Conservation (phyloP, 805 yeast species). For the Saccharomycopsis oosterbeekiorum region DNA sequence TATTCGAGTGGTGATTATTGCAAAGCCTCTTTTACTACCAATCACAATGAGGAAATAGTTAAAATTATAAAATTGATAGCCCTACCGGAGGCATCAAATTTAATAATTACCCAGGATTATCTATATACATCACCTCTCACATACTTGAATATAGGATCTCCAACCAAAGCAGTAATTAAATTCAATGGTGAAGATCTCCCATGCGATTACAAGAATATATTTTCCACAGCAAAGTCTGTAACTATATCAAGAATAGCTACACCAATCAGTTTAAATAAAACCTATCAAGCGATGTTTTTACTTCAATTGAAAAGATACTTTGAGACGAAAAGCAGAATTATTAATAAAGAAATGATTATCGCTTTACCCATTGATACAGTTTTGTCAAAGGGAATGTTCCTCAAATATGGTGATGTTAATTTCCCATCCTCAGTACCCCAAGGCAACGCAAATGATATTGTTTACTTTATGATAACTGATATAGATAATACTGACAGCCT, state of each 20-base stretch:
- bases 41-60: neutral
- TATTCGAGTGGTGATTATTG: conserved; percentile 63
- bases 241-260: conserved; percentile 61
- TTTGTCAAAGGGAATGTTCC: conserved; percentile 44
- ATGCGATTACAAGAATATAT: neutral
- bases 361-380: conserved; percentile 71
- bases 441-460: conserved; percentile 61
- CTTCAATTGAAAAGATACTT: conserved; percentile 54
- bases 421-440: conserved; percentile 38
- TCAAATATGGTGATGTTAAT: conserved; percentile 19
- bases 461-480: conserved; percentile 73
- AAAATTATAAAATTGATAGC: conserved; percentile 34
- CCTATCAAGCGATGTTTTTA: conserved; percentile 51
- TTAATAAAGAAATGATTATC: conserved; percentile 56
- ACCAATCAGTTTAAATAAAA: conserved; percentile 55
- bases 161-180: neutral
- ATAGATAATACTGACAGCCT: conserved; percentile 22
- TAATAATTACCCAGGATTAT: conserved; percentile 26
- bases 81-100: conserved; percentile 50
- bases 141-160: conserved; percentile 37
- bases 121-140: conserved; percentile 58
- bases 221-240: conserved; percentile 42
- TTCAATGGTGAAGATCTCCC: neutral
- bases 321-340: conserved; percentile 46
- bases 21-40: conserved; percentile 21